Evolutionary conservation across 305 asterid genomes (phyloP).

Genomic region (Fraxinus sp.): DNA sequence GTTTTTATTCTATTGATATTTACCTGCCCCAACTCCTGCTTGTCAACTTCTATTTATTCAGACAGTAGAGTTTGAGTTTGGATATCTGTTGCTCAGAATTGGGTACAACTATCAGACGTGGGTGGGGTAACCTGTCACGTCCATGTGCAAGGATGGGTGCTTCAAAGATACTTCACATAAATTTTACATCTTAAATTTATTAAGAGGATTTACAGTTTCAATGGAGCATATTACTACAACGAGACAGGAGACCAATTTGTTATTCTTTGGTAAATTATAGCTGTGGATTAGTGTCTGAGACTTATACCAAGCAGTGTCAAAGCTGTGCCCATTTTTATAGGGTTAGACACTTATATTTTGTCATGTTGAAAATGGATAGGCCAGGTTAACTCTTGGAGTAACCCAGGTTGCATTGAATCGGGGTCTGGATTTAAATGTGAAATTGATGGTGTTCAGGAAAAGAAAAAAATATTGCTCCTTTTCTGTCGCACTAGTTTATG

Average conservation of each 20-base stretch:
- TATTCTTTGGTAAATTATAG: neutral
- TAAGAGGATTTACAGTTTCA: neutral
- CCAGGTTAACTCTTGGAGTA: neutral
- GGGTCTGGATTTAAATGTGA: neutral
- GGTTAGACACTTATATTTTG: neutral
- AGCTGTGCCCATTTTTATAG: neutral
- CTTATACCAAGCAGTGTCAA: neutral
- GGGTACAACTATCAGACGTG: neutral
- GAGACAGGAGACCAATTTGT: neutral
- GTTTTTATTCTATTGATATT: neutral
- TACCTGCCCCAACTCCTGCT: neutral
- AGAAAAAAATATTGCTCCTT: neutral
- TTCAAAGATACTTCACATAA: neutral
- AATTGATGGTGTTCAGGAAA: neutral
- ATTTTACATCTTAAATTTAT: neutral
- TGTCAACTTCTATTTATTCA: neutral
- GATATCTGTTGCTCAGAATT: neutral
- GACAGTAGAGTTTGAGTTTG: neutral
- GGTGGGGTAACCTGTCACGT: neutral
- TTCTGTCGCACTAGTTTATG: neutral
- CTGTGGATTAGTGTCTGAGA: neutral
- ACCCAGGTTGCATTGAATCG: neutral
- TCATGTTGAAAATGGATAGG: neutral
- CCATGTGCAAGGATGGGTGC: neutral
- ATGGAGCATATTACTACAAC: neutral